Evolutionary conservation across 2,329 filamentous ascomycete genomes (phyloP).

Genomic region (Acrodontium crateriforme): DNA sequence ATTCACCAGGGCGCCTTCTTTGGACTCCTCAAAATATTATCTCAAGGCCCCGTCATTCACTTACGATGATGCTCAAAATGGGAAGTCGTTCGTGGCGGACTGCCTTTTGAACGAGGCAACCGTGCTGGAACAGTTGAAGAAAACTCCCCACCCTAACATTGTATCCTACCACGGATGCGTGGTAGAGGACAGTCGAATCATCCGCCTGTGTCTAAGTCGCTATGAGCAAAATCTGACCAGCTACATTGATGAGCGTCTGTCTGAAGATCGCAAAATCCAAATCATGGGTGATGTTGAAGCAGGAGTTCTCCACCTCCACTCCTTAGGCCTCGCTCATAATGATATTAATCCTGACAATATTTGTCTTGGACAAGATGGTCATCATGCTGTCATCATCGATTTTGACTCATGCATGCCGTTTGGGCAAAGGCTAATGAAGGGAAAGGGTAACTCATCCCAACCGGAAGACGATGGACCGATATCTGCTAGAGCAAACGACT

Average conservation of each 20-base stretch:
- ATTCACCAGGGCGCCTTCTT: slow-evolving; percentile 8
- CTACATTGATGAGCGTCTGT: slow-evolving; percentile 8
- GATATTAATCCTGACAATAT: slow-evolving; percentile 23
- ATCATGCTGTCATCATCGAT: slow-evolving; percentile 19
- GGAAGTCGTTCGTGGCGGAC: slow-evolving; percentile 18
- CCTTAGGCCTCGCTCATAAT: slow-evolving; percentile 21
- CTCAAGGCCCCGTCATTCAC: slow-evolving; percentile 20
- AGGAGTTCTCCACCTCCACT: slow-evolving; percentile 18
- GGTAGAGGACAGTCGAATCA: slow-evolving; percentile 14
- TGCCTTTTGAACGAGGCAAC: slow-evolving; percentile 15
- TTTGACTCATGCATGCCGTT: slow-evolving; percentile 19
- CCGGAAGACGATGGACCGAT: no score
- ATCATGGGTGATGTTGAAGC: slow-evolving; percentile 10
- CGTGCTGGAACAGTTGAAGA: slow-evolving; percentile 13
- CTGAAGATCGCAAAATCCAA: no score
- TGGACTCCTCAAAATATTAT: slow-evolving; percentile 12
- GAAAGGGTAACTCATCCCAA: no score
- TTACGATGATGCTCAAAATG: slow-evolving; percentile 15
- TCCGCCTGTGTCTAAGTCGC: slow-evolving; percentile 16
- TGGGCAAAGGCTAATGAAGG: slow-evolving; percentile 8
- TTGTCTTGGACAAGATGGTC: slow-evolving; percentile 15
- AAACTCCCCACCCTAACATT: slow-evolving; percentile 18
- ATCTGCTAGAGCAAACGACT: no score
- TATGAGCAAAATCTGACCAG: slow-evolving; percentile 15
- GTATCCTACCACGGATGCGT: slow-evolving; percentile 19